Percentiles rank a stretch among this genome's conserved stretches.
Evolutionary conservation across 2,329 filamentous ascomycete species (phyloP).

Genomic region (Madurella fahalii): DNA sequence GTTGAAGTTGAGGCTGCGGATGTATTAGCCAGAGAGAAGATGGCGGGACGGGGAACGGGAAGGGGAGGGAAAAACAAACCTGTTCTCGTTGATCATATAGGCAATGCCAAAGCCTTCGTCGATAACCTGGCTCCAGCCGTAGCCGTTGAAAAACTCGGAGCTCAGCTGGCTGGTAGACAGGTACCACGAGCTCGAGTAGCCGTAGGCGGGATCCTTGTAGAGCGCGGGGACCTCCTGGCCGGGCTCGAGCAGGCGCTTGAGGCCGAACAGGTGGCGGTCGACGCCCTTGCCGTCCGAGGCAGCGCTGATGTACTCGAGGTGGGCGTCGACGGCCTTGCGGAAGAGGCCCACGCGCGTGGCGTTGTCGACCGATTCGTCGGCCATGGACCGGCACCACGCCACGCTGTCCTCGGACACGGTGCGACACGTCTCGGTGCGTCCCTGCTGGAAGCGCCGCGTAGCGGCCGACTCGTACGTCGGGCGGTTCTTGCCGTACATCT

Average conservation of each 20-base stretch:
- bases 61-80: constrained; percentile 44
- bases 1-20: constrained; percentile 86
- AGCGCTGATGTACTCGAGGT: constrained; percentile 85
- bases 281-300: constrained; percentile 91
- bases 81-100: constrained; percentile 99
- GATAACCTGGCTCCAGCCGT: constrained; percentile 97
- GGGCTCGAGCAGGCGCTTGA: constrained; percentile 82
- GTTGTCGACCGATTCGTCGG: constrained; percentile 59
- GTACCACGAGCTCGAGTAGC: constrained; percentile 85
- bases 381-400: constrained; percentile 84
- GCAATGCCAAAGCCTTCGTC: constrained; percentile 95
- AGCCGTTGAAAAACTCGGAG: constrained; percentile 97
- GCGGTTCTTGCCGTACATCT: constrained; percentile 97
- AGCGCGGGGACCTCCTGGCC: constrained; percentile 78
- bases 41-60: neutral
- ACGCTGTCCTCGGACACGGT: constrained; percentile 86
- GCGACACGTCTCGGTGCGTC: constrained; percentile 93
- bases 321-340: constrained; percentile 73
- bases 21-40: neutral
- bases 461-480: constrained; percentile 97
- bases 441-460: constrained; percentile 91
- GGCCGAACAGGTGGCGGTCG: constrained; percentile 92
- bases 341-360: constrained; percentile 70
- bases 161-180: constrained; percentile 85
- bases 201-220: constrained; percentile 81